These are phyloP conservation scores for Entomortierella parvispora DNA, from an alignment of 192 early-diverging fungal species.

Conservation along the genomic window DNA sequence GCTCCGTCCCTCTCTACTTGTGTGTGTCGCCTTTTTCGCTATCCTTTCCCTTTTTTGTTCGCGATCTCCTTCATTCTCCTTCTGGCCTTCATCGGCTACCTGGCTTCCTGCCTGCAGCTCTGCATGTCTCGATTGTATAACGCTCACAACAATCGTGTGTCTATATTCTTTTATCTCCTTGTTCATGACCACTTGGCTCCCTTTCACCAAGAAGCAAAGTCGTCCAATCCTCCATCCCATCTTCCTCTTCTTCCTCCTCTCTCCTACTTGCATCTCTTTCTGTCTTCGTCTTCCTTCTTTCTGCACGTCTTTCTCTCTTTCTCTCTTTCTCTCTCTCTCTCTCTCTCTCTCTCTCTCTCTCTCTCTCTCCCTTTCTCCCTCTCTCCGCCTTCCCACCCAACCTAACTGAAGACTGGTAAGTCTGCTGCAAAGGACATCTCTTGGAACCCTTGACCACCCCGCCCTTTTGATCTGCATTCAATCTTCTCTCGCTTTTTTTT, in stretches of 20 bases:
- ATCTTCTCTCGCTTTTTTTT: background rate
- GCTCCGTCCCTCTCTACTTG: background rate
- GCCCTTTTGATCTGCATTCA: background rate
- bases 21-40: background rate
- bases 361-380: background rate
- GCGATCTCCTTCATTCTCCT: no score
- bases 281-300: background rate
- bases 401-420: background rate
- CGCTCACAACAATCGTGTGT: no score
- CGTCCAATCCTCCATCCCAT: no score
- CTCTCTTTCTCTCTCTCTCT: background rate
- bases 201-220: no score
- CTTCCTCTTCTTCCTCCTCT: no score
- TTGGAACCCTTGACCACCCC: no score
- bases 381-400: background rate
- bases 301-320: background rate
- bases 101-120: no score
- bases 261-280: no score
- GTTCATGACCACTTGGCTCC: no score
- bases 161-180: no score
- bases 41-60: background rate
- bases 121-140: no score
- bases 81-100: background rate
- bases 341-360: background rate
- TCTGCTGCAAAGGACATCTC: no score